These are phyloP conservation scores for Sporothrix pseudoabietina DNA, from an alignment of 2,329 filamentous ascomycete genomes.

Conservation along the genomic window DNA sequence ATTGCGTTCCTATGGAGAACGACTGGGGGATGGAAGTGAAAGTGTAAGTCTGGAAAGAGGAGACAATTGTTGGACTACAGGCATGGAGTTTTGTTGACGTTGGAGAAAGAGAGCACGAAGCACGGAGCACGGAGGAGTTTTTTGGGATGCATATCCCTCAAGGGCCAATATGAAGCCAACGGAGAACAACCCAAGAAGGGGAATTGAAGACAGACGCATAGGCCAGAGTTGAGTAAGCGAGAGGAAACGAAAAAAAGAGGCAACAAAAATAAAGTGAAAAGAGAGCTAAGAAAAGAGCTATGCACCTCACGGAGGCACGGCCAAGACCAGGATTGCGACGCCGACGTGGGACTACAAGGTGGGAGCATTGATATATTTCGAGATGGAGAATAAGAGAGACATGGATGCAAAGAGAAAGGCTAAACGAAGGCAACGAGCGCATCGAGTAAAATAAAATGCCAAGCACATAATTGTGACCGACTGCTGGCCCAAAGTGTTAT, in stretches of 20 bases:
- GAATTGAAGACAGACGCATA: not conserved
- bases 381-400: not conserved
- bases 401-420: not conserved
- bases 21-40: not conserved
- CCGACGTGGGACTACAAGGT: not conserved
- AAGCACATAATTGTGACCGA: not conserved
- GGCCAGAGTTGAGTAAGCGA: not conserved
- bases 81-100: not conserved
- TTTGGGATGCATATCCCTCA: not conserved
- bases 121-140: not conserved
- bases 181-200: not conserved
- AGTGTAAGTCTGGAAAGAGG: not conserved
- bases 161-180: not conserved
- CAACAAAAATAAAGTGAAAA: not conserved
- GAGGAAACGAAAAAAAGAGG: not conserved
- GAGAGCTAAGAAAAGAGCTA: not conserved
- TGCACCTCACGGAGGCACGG: not conserved
- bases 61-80: no score
- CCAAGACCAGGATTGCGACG: not conserved
- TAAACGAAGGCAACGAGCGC: not conserved
- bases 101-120: not conserved
- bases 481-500: not conserved
- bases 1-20: slow-evolving; percentile 1
- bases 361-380: not conserved
- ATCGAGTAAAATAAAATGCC: not conserved